A percentile compares a stretch with the other conserved stretches of the same genome.
Conservation (phyloP, 2,329 filamentous ascomycete genomes). For the Pyrenophora teres region DNA sequence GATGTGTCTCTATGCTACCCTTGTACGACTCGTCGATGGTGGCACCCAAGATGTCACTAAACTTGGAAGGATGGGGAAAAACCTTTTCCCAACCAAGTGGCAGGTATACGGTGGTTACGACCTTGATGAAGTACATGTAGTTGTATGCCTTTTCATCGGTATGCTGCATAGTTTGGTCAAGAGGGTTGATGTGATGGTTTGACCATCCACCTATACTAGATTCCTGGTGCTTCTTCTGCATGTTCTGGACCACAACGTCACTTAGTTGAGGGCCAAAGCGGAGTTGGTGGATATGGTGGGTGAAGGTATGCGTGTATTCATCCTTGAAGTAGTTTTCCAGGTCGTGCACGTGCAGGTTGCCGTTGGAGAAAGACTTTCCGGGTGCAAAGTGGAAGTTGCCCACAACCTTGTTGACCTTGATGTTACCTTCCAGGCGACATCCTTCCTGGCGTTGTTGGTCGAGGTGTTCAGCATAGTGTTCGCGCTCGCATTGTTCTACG, state of each 20-base stretch:
- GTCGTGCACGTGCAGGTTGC: slow-evolving; percentile 97
- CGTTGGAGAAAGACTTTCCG: slow-evolving; percentile 92
- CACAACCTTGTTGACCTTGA: slow-evolving; percentile 97
- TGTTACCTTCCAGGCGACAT: slow-evolving; percentile 87
- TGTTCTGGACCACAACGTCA: slow-evolving; percentile 61
- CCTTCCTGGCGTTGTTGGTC: slow-evolving; percentile 89
- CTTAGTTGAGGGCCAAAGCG: slow-evolving; percentile 93
- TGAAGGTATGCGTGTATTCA: slow-evolving; percentile 76
- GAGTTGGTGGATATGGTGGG: slow-evolving; percentile 83
- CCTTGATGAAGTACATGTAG: slow-evolving; percentile 99
- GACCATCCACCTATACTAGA: slow-evolving; percentile 70
- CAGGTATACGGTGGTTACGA: slow-evolving; percentile 93
- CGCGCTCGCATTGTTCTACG: slow-evolving; percentile 92
- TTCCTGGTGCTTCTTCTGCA: slow-evolving; percentile 55
- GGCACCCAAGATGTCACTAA: slow-evolving; percentile 57
- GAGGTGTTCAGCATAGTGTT: slow-evolving; percentile 89
- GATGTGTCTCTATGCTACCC: slow-evolving; percentile 94
- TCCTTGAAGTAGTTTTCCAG: slow-evolving; percentile 91
- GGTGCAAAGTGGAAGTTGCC: slow-evolving; percentile 99
- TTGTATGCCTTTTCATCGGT: slow-evolving; percentile 86
- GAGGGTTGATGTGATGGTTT: slow-evolving; percentile 88
- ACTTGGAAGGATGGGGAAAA: slow-evolving; percentile 42
- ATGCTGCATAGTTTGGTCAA: slow-evolving; percentile 77
- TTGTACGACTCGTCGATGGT: slow-evolving; percentile 61
- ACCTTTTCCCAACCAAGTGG: slow-evolving; percentile 82